Conservation (phyloP, 208 protist genomes). For the Histomonas meleagridis region DNA sequence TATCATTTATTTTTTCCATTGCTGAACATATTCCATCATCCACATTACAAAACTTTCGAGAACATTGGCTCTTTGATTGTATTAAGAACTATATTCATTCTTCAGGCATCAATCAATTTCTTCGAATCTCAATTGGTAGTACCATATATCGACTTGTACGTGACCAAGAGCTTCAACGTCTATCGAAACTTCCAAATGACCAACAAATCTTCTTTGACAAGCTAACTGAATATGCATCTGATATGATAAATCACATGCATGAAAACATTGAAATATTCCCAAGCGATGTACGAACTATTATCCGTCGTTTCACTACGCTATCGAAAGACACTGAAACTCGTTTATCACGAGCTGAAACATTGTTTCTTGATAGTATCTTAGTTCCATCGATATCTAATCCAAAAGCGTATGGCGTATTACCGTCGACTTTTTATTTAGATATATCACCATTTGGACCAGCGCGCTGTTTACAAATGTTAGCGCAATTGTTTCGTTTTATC, state of each 20-base stretch:
- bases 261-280: neutral
- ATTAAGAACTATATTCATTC: neutral
- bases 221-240: neutral
- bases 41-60: neutral
- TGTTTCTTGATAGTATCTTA: neutral
- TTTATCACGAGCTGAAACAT: neutral
- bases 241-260: neutral
- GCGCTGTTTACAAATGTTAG: neutral
- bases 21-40: neutral
- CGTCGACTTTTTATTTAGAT: neutral
- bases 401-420: neutral
- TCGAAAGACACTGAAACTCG: neutral
- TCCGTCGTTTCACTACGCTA: neutral
- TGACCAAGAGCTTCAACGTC: neutral
- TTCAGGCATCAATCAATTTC: neutral
- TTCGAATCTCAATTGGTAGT: neutral
- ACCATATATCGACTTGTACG: neutral
- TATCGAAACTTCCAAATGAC: neutral
- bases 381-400: neutral
- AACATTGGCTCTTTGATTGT: conserved; percentile 17
- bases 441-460: neutral
- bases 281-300: neutral
- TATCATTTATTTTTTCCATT: neutral
- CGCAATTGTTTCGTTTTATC: neutral
- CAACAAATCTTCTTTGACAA: neutral